Evolutionary conservation across 1,284 basidiomycete genomes (phyloP).

Genomic region (Bjerkandera adusta): DNA sequence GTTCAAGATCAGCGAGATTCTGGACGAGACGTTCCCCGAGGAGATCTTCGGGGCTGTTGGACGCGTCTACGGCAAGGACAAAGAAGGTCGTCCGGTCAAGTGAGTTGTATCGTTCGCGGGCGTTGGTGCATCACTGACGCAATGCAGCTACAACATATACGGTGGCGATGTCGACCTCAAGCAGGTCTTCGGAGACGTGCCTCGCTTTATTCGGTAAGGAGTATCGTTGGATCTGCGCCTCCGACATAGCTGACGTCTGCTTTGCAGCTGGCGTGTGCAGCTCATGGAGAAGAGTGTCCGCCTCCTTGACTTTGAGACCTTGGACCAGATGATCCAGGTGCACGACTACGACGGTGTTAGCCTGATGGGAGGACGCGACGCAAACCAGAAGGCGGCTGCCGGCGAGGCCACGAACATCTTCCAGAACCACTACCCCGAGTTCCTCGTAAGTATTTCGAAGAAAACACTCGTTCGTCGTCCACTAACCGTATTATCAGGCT

Average conservation of each 20-base stretch:
- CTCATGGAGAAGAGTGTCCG: constrained; percentile 69
- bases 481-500: constrained; percentile 42
- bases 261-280: constrained; percentile 66
- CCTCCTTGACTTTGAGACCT: constrained; percentile 65
- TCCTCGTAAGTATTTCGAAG: constrained; percentile 61
- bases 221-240: constrained; percentile 5
- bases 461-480: too few species aligned
- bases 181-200: constrained; percentile 67
- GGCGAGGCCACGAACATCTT: constrained; percentile 70
- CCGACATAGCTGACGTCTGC: background rate
- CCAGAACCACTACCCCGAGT: constrained; percentile 71
- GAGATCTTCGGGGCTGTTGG: constrained; percentile 68
- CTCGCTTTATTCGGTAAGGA: constrained; percentile 68
- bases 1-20: constrained; percentile 58
- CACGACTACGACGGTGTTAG: constrained; percentile 82
- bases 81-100: constrained; percentile 64
- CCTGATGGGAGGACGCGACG: constrained; percentile 43
- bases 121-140: constrained; percentile 10
- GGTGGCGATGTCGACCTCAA: constrained; percentile 63
- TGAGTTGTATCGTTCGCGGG: constrained; percentile 32
- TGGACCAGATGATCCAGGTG: constrained; percentile 75
- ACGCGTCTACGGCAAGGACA: constrained; percentile 63
- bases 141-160: constrained; percentile 66
- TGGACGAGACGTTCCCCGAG: constrained; percentile 62
- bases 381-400: constrained; percentile 74